Conservation (phyloP, 2,329 filamentous ascomycete genomes). For the Ceratocystis variospora region DNA sequence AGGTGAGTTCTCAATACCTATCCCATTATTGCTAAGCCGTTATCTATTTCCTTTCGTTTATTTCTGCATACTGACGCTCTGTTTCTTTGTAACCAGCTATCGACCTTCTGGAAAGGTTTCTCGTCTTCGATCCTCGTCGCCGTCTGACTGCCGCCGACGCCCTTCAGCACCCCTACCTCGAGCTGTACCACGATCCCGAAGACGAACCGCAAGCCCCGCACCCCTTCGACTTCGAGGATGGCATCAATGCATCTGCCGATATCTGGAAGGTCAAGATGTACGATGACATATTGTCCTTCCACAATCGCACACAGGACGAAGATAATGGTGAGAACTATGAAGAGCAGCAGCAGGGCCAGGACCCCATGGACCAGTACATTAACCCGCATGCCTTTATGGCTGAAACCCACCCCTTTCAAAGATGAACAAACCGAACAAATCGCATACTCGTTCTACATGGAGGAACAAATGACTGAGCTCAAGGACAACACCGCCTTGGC, state of each 20-base stretch:
- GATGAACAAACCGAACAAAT: slow-evolving; percentile 10
- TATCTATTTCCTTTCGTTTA: background rate
- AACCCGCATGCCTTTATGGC: slow-evolving; percentile 17
- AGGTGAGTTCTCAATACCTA: slow-evolving; percentile 38
- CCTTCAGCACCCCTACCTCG: slow-evolving; percentile 81
- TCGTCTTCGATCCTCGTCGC: slow-evolving; percentile 97
- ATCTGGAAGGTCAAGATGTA: slow-evolving; percentile 99
- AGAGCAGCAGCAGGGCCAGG: background rate
- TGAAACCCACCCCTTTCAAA: slow-evolving; percentile 10
- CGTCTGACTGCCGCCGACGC: slow-evolving; percentile 77
- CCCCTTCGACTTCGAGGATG: slow-evolving; percentile 99
- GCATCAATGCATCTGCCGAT: slow-evolving; percentile 90
- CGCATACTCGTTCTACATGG: slow-evolving; percentile 8
- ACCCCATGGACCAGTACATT: slow-evolving; percentile 15
- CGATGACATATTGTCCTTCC: slow-evolving; percentile 76
- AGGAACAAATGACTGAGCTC: slow-evolving; percentile 3
- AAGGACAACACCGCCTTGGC: slow-evolving; percentile 7
- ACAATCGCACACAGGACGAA: slow-evolving; percentile 51
- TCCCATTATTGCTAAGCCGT: background rate
- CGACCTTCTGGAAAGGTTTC: slow-evolving; percentile 88
- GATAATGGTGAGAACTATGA: slow-evolving; percentile 13
- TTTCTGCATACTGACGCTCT: background rate
- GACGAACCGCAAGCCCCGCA: slow-evolving; percentile 92
- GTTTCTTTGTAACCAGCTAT: slow-evolving; percentile 45
- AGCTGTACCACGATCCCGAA: slow-evolving; percentile 92